Base-by-base conservation (phyloP, 305 asterid genomes). In the Plantago coronopus region DNA sequence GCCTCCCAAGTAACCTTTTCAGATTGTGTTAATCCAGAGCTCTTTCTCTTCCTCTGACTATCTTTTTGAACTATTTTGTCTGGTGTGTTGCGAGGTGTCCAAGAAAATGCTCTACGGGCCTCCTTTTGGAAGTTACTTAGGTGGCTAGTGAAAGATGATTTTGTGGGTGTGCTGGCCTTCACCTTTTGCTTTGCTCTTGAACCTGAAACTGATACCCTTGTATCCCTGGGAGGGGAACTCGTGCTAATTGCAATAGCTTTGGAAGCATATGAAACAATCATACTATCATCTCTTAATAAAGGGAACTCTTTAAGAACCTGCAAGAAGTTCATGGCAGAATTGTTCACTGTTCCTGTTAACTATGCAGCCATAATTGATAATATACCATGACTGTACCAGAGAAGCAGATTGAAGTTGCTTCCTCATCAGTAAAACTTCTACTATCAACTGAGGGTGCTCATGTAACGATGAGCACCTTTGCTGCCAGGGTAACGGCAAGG, bases 51-150 rank as follows among this genome's bases (percentile, higher is more conserved):
- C 81, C 99, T 89, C 5, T 78, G 81, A 62, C 76, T 81, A 60
- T 93, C 99, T 66, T 82, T 89, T 44, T 86, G 71, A 57, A 85
- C 82, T 66, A 81, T 73, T 78, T 89, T 89, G 49, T 93, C 99
- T 71, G 86, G 97, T 65, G 81, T 44, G 61, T 80, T 79, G 61
- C 95, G 95, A 55, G 97, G 96, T 54, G 91, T 71, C 99, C 99
- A 93, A 48, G 97, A 87, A 83, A 89, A 93, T 72, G 97, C 99
- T 80, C 99, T 78, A 54, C 96, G 95, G 62, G 95, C 98, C 83
- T 91, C 98, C 77, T 89, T 93, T 72, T 89, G 99, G 78, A 89
- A 78, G 79, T 89, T 82, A 74, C 91, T 93, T 20, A 87, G 81
- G 77, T 97, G 89, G 79, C 82, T 89, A 70, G 80, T 80, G 69